Base-by-base conservation (phyloP, 345 rosid species). In the Dimocarpus longan region DNA sequence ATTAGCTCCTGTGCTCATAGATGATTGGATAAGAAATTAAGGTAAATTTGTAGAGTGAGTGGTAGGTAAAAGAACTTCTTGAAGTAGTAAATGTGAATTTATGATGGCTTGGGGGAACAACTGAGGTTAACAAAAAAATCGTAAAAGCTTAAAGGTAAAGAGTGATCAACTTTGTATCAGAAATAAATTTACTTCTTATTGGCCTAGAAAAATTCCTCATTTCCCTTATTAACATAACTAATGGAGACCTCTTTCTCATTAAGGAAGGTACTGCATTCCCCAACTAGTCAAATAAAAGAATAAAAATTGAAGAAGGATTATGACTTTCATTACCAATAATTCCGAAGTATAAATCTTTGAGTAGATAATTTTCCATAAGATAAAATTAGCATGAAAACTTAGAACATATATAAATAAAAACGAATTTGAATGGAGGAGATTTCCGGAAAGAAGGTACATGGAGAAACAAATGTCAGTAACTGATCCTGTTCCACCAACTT, bases 391-490 rank as follows among this genome's bases (percentile, higher is more conserved):
- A 77, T 3, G 15, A 16, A 40, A 68, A 73, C 52, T 42, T 68
- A 32, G 48, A 12, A 28, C 13, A 50, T 57, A 15, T 46, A 64
- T 10, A 18, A 28, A 63, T 37, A 40, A 1, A 60, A 60, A 60
- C 40, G 66, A 72, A 60, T 63, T 60, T n/a, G 26, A 72, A 80
- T 37, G 56, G 68, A 77, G 60, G 66, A 42, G 48, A 72, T 7
- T 86, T 93, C 98, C 96, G 46, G 99, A 90, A 80, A 90, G 91
- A 88, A 95, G 98, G 83, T 86, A 93, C 97, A 95, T 93, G 79
- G 97, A 90, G 77, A 42, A 78, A 65, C 92, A 95, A 85, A 93
- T 83, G 80, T 87, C 82, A 42, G 92, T 88, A 32, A 80, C 66
- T 57, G 85, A 85, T 86, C 98, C 93, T 8, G 87, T 85, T 79